phyloP scores from a whole-genome alignment of 1,139 yeast genomes.

The Hyphopichia wangnamkhiaoensis region DNA sequence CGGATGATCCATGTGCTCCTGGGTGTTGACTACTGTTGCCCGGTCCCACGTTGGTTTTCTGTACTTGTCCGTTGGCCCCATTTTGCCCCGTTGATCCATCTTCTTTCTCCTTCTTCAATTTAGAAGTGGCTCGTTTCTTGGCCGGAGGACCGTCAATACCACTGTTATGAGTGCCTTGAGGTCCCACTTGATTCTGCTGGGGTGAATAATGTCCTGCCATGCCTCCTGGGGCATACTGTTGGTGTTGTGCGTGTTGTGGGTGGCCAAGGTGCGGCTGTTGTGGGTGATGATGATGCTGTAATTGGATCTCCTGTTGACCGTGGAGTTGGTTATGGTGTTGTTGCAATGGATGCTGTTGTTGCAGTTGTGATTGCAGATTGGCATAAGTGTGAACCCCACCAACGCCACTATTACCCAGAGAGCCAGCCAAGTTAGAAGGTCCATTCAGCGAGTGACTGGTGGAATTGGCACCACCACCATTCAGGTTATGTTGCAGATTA shows the following conservation, averaged over 20 bases:
- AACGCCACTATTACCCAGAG: too few species aligned
- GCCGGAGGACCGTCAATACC: conserved; percentile 10
- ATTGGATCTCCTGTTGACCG: conserved; percentile 17
- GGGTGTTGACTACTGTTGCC: conserved; percentile 1
- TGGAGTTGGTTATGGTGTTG: conserved; percentile 6
- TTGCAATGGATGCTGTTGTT: background rate
- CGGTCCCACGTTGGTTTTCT: background rate
- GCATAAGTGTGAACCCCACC: too few species aligned
- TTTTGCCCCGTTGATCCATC: conserved; percentile 1
- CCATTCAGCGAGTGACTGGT: too few species aligned
- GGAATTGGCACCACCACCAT: too few species aligned
- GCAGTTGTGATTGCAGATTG: background rate
- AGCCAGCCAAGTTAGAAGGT: too few species aligned
- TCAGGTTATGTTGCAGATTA: too few species aligned
- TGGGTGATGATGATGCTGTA: conserved; percentile 19
- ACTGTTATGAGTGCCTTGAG: too few species aligned
- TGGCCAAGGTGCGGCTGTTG: background rate
- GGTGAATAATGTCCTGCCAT: too few species aligned
- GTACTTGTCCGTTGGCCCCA: conserved; percentile 4
- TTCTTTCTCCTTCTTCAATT: conserved; percentile 33
- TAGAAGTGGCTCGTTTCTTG: conserved; percentile 25
- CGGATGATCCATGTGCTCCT: conserved; percentile 1
- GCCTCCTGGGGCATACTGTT: background rate
- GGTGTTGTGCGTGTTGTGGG: background rate
- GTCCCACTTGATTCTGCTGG: too few species aligned